These are phyloP conservation scores for Sporothrix sp. DNA, from an alignment of 2,329 filamentous ascomycete genomes.

Conservation along the genomic window DNA sequence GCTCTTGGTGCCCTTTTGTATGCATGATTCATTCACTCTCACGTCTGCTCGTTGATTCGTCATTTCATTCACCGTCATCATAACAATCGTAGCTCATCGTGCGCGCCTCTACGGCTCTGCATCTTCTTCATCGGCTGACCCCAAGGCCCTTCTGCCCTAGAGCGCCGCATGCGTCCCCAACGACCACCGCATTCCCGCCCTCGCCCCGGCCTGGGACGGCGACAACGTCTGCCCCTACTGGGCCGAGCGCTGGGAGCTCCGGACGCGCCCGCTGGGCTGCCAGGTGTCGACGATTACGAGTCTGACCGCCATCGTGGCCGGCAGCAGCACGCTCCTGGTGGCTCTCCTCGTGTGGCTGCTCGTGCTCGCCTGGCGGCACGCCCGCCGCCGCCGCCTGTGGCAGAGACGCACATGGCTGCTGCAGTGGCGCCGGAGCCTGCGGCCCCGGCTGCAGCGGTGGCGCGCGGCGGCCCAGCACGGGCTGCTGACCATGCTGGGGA, in stretches of 20 bases:
- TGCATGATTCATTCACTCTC: too few species aligned
- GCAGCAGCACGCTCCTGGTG: constrained; percentile 25
- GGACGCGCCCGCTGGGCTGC: constrained; percentile 30
- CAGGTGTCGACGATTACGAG: constrained; percentile 34
- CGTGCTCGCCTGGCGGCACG: constrained; percentile 12
- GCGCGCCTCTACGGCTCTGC: too few species aligned
- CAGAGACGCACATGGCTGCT: too few species aligned
- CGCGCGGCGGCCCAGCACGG: too few species aligned
- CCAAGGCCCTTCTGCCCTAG: too few species aligned
- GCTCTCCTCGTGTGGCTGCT: constrained; percentile 20
- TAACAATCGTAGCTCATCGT: too few species aligned
- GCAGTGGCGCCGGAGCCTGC: too few species aligned
- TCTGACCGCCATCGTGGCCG: constrained; percentile 27
- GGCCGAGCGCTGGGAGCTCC: constrained; percentile 36
- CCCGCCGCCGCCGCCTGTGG: background rate
- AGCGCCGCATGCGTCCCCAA: constrained; percentile 48
- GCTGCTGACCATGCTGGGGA: too few species aligned
- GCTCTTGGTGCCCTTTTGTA: constrained; percentile 47
- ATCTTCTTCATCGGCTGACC: too few species aligned
- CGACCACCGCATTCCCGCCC: constrained; percentile 31
- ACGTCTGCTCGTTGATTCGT: background rate
- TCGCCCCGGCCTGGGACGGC: constrained; percentile 40
- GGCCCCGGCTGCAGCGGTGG: too few species aligned
- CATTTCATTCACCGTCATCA: background rate
- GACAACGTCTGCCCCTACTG: constrained; percentile 42